Conservation (phyloP, 2,329 filamentous ascomycete species). For the Calonectria naviculata region DNA sequence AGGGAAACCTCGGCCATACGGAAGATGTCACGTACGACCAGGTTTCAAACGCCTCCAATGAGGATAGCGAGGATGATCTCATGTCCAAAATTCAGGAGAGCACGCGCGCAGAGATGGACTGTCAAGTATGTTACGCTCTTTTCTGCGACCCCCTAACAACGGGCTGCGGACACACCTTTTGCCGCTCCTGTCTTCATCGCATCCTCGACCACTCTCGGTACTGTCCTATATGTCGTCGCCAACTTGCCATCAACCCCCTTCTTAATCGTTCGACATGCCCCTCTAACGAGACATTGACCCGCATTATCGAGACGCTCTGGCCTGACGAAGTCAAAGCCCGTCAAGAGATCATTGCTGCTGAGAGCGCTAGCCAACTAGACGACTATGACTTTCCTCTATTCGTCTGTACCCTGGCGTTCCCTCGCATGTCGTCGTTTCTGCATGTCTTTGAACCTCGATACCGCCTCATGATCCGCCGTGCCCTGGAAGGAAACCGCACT, state of each 20-base stretch:
- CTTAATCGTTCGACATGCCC: constrained; percentile 55
- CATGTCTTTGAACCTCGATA: constrained; percentile 96
- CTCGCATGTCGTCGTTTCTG: constrained; percentile 84
- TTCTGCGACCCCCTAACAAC: constrained; percentile 88
- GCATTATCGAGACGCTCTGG: constrained; percentile 76
- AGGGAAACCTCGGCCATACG: constrained; percentile 68
- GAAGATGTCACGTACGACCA: constrained; percentile 64
- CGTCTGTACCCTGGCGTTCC: constrained; percentile 84
- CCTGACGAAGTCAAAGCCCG: constrained; percentile 71
- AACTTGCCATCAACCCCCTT: constrained; percentile 62
- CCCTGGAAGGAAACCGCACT: constrained; percentile 76
- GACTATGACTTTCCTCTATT: constrained; percentile 78
- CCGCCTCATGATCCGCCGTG: constrained; percentile 86
- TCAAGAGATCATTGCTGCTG: constrained; percentile 63
- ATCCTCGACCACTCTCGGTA: constrained; percentile 81
- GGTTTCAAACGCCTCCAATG: constrained; percentile 35
- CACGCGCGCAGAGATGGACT: constrained; percentile 80
- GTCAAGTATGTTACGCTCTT: constrained; percentile 86
- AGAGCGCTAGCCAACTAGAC: constrained; percentile 66
- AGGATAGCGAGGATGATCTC: constrained; percentile 30
- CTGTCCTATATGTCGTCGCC: constrained; percentile 84
- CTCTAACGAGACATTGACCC: constrained; percentile 71
- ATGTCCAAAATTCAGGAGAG: constrained; percentile 70
- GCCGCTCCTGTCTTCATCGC: constrained; percentile 80
- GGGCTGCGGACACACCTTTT: constrained; percentile 90